These are phyloP conservation scores for Fragaria vesca DNA, from an alignment of 306 rosid species.

Conservation along the genomic window DNA sequence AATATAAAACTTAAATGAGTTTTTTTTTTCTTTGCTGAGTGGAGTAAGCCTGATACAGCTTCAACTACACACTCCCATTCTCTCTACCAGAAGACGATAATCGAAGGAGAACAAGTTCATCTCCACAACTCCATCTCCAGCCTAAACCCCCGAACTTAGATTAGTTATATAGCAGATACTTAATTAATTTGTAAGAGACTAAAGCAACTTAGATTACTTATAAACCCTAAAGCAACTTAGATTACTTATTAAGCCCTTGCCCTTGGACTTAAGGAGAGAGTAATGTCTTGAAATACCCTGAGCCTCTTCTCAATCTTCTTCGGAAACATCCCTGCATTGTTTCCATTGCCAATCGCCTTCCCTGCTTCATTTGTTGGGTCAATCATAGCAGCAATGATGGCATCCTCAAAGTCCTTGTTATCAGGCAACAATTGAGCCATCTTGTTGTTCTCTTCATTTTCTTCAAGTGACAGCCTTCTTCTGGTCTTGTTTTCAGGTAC, in stretches of 20 bases:
- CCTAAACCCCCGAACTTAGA: slow-evolving; percentile 38
- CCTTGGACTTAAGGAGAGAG: slow-evolving; percentile 87
- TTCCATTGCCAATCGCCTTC: slow-evolving; percentile 18
- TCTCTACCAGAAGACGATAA: slow-evolving; percentile 24
- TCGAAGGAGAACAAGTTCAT: slow-evolving; percentile 93
- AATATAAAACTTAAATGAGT: not conserved
- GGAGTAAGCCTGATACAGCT: slow-evolving; percentile 18
- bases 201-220: slow-evolving; percentile 19
- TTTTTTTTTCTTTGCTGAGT: slow-evolving; percentile 11
- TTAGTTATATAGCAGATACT: not conserved
- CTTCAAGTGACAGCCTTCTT: slow-evolving; percentile 57
- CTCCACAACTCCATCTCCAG: slow-evolving; percentile 98
- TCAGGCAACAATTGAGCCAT: slow-evolving; percentile 58
- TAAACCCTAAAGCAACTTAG: no score
- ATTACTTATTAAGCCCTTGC: slow-evolving; percentile 41
- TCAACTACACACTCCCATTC: slow-evolving; percentile 21
- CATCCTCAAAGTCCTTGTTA: slow-evolving; percentile 84
- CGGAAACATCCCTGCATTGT: slow-evolving; percentile 21
- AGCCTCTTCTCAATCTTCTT: slow-evolving; percentile 81
- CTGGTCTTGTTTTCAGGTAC: slow-evolving; percentile 62
- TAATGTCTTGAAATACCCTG: slow-evolving; percentile 80
- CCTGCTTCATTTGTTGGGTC: slow-evolving; percentile 42
- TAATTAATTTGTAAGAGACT: not conserved
- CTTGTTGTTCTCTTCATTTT: slow-evolving; percentile 36
- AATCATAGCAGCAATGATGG: slow-evolving; percentile 72